phyloP scores from a whole-genome alignment of 495 filamentous ascomycete species.

The Penicillium alfredii region DNA sequence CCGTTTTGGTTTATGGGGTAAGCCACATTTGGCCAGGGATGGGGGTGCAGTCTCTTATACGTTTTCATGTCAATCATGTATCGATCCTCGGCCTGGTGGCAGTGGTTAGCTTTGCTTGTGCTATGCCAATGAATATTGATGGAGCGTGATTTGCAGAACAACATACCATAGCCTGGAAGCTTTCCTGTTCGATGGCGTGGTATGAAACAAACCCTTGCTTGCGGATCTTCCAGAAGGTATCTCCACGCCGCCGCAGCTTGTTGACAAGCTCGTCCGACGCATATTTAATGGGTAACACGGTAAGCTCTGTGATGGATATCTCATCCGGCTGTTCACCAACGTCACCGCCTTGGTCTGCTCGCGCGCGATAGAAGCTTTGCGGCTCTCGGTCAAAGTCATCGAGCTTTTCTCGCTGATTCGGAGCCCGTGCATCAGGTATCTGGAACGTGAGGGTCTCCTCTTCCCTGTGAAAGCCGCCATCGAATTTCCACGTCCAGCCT shows the following conservation, averaged over 20 bases:
- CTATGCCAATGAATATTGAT: too few relatives aligned
- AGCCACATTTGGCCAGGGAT: not conserved
- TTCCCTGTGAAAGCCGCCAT: not conserved
- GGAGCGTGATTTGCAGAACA: too few relatives aligned
- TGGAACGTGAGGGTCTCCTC: not conserved
- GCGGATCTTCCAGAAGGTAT: slow-evolving; percentile 17
- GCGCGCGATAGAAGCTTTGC: too few relatives aligned
- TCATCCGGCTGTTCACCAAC: too few relatives aligned
- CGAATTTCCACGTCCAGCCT: slow-evolving; percentile 1
- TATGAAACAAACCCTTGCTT: slow-evolving; percentile 14
- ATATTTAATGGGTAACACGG: slow-evolving; percentile 12
- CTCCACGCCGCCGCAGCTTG: slow-evolving; percentile 10
- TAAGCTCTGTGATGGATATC: slow-evolving; percentile 7
- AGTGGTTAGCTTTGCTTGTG: not conserved
- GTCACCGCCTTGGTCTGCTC: too few relatives aligned
- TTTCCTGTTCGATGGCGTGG: slow-evolving; percentile 7
- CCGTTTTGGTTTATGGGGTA: not conserved
- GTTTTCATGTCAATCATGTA: slow-evolving; percentile 20
- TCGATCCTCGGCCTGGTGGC: slow-evolving; percentile 9
- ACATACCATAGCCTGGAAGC: slow-evolving; percentile 7
- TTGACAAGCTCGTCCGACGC: slow-evolving; percentile 5
- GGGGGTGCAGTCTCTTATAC: slow-evolving; percentile 12
- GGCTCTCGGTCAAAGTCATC: too few relatives aligned
- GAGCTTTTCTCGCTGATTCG: too few relatives aligned
- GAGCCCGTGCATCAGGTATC: not conserved